phyloP scores from a whole-genome alignment of 495 filamentous ascomycete species.

The Neurospora sp. region DNA sequence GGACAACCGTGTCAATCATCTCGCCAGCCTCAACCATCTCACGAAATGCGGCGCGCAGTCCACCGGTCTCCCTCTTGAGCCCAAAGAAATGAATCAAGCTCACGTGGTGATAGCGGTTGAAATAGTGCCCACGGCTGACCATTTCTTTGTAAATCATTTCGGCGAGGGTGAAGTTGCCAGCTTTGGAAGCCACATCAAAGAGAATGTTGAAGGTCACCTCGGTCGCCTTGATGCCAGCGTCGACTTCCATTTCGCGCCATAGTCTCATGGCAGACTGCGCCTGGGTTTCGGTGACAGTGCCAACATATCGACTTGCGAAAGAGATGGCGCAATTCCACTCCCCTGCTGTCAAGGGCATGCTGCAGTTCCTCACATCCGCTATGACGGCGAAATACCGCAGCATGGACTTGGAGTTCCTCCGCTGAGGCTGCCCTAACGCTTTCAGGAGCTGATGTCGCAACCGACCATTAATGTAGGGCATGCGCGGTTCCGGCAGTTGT shows the following conservation, averaged over 20 bases:
- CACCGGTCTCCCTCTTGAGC: constrained; percentile 54
- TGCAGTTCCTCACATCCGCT: constrained; percentile 64
- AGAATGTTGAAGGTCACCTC: constrained; percentile 82
- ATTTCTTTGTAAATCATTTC: constrained; percentile 81
- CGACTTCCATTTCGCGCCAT: constrained; percentile 83
- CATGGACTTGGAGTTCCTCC: constrained; percentile 49
- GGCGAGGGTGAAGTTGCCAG: constrained; percentile 69
- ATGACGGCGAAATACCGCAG: constrained; percentile 74
- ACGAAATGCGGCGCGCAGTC: constrained; percentile 59
- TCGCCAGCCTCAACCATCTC: constrained; percentile 71
- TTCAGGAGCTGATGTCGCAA: constrained; percentile 56
- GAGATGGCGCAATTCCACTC: constrained; percentile 82
- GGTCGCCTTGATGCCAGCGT: constrained; percentile 52
- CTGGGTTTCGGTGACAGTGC: constrained; percentile 50
- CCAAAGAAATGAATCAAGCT: constrained; percentile 77
- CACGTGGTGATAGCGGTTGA: constrained; percentile 67
- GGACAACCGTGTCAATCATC: constrained; percentile 74
- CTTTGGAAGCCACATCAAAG: constrained; percentile 78
- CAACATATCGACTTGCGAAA: constrained; percentile 61
- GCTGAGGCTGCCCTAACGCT: constrained; percentile 53
- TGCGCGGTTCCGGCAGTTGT: constrained; percentile 46
- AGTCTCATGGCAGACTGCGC: constrained; percentile 62
- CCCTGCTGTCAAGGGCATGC: constrained; percentile 48
- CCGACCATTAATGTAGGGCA: constrained; percentile 48
- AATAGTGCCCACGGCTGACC: constrained; percentile 48